phyloP scores from a whole-genome alignment of 495 filamentous ascomycete species.

The Emericellopsis terricola region DNA sequence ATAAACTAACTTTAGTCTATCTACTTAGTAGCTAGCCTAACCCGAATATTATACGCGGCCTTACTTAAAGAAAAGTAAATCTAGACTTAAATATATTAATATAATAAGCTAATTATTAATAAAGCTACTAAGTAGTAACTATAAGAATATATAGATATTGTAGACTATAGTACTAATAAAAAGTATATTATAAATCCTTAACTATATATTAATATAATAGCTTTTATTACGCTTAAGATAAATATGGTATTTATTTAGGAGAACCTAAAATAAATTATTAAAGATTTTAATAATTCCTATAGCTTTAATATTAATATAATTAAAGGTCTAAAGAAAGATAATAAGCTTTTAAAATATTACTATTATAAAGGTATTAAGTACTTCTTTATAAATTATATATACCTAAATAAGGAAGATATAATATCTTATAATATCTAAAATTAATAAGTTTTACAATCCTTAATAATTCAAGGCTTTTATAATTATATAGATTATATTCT shows the following conservation, averaged over 20 bases:
- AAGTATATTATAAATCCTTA: background rate
- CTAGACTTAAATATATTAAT: background rate
- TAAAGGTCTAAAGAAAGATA: conserved; percentile 8
- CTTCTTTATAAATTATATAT: no score
- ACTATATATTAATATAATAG: background rate
- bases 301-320: no score
- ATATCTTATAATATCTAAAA: no score
- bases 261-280: background rate
- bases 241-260: background rate
- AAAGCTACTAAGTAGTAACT: background rate
- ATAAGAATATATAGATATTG: background rate
- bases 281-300: background rate
- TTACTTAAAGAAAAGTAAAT: background rate
- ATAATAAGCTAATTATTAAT: background rate
- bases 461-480: no score
- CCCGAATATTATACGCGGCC: background rate
- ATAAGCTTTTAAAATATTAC: no score
- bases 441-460: no score
- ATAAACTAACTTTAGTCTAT: no score
- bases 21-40: no score
- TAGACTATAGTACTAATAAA: background rate
- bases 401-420: no score
- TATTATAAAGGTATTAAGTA: no score
- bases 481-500: no score
- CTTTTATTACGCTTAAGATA: background rate